phyloP scores from a whole-genome alignment of 176 grass and related monocot species.

The Poa pratensis region DNA sequence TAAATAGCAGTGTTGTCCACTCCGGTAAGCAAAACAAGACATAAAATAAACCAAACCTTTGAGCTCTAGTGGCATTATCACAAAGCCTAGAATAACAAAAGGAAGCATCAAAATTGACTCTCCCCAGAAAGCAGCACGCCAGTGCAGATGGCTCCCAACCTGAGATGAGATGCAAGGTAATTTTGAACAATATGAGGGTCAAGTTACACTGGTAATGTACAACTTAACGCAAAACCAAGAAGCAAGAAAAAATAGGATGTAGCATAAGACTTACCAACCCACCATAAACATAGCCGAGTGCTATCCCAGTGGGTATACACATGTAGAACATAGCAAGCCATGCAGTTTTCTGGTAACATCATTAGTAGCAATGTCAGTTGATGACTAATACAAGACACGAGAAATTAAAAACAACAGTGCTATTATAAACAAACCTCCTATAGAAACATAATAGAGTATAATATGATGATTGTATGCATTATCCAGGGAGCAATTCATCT shows the following conservation, averaged over 20 bases:
- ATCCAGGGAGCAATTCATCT: conserved; percentile 9
- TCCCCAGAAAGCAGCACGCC: conserved; percentile 97
- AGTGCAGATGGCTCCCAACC: conserved; percentile 73
- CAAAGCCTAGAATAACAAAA: conserved; percentile 96
- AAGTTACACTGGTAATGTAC: conserved; percentile 23
- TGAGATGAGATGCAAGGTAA: conserved; percentile 41
- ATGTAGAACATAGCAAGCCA: conserved; percentile 99
- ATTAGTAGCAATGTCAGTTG: conserved; percentile 47
- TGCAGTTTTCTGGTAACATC: conserved; percentile 83
- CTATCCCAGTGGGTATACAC: conserved; percentile 98
- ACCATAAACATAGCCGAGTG: conserved; percentile 96
- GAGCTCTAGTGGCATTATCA: conserved; percentile 87
- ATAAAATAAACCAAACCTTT: conserved; percentile 64
- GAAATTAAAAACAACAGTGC: not conserved
- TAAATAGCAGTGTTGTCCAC: conserved; percentile 13
- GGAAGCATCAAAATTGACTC: conserved; percentile 98
- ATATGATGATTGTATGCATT: conserved; percentile 13
- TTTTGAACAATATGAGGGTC: not conserved
- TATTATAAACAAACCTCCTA: conserved; percentile 21
- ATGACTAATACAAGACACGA: conserved; percentile 37
- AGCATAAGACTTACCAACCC: conserved; percentile 76
- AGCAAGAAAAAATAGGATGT: conserved; percentile 26
- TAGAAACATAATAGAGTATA: conserved; percentile 17
- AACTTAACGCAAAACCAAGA: conserved; percentile 29
- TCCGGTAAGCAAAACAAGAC: conserved; percentile 15